Evolutionary conservation across 2,329 filamentous ascomycete species (phyloP).

Genomic region (Xylaria hypoxylon): DNA sequence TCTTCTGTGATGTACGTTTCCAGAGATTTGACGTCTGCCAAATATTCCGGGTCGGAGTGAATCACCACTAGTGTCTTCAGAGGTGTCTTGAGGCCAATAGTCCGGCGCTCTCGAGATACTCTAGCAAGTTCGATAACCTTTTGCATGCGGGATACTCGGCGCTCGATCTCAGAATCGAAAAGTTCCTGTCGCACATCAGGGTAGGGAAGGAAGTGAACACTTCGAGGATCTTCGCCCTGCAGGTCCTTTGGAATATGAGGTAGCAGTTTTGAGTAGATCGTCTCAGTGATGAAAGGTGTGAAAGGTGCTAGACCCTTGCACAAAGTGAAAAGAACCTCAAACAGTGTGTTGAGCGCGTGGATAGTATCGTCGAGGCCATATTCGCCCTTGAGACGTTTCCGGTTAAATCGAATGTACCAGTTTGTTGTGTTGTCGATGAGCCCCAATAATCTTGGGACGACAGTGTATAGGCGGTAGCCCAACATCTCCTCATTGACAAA

Average conservation of each 20-base stretch:
- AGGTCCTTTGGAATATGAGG: slow-evolving; percentile 82
- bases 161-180: slow-evolving; percentile 87
- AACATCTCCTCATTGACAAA: slow-evolving; percentile 95
- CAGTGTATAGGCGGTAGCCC: slow-evolving; percentile 86
- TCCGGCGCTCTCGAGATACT: slow-evolving; percentile 85
- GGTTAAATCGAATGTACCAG: slow-evolving; percentile 97
- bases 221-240: slow-evolving; percentile 78
- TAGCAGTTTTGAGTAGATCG: slow-evolving; percentile 87
- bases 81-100: slow-evolving; percentile 89
- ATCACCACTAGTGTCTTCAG: slow-evolving; percentile 91
- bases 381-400: slow-evolving; percentile 78
- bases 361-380: slow-evolving; percentile 78
- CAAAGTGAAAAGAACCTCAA: slow-evolving; percentile 91
- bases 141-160: slow-evolving; percentile 91
- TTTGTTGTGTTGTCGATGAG: slow-evolving; percentile 97
- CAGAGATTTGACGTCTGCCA: slow-evolving; percentile 87
- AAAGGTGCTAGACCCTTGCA: slow-evolving; percentile 83
- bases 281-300: slow-evolving; percentile 94
- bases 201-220: slow-evolving; percentile 92
- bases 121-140: slow-evolving; percentile 92
- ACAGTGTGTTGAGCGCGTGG: slow-evolving; percentile 92
- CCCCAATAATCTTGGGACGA: slow-evolving; percentile 83
- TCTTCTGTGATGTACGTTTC: slow-evolving; percentile 92
- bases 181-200: slow-evolving; percentile 89
- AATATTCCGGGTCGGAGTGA: slow-evolving; percentile 82